Base-by-base conservation (phyloP, 805 yeast genomes). In the Starmerella floricola region DNA sequence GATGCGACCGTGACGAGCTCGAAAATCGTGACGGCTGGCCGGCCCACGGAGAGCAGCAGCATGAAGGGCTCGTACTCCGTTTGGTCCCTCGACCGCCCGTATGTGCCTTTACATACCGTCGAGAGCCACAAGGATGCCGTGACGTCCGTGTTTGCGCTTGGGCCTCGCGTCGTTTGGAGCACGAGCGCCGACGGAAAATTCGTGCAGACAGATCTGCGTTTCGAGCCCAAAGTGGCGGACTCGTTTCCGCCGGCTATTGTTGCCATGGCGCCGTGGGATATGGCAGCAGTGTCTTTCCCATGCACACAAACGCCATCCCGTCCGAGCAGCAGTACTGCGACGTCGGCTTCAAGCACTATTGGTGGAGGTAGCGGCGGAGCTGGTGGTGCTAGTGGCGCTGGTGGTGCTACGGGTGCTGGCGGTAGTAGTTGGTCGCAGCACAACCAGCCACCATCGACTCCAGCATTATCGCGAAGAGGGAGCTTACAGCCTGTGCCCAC, bases 81-180 rank as follows among this genome's bases (percentile, higher is more conserved):
- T 28, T 55, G 54, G 53, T 24, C 40, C 15, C 42, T 55, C n/a
- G 37, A 69, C 29, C 66, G 95, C 48, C 81, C 77, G 50, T 79
- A 71, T 55, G 71, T 86, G 18, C 95, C 96, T 1, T 68, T 69
- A 31, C 64, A 70, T 48, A 64, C 69, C 4, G 58, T 75, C 23
- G 74, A 69, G 41, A 54, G 61, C 6, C 82, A 77, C 50, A 44
- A 64, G 0, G 67, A 66, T 21, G 67, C 67, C 36, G 67, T 74
- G 3, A 67, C 78, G 8, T 85, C 79, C n/a, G 55, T 83, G 8
- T 31, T 16, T 2, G 48, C 50, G 8, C 36, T 36, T 3, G 31
- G 42, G 2, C 44, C 55, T 2, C 20, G 31, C 33, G 54, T 57
- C 29, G 48, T 76, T 6, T 69, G 74, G 61, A 67, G 74, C 29